Base-by-base conservation (phyloP, 352 stramenopile species). In the Phytophthora fragariae region DNA sequence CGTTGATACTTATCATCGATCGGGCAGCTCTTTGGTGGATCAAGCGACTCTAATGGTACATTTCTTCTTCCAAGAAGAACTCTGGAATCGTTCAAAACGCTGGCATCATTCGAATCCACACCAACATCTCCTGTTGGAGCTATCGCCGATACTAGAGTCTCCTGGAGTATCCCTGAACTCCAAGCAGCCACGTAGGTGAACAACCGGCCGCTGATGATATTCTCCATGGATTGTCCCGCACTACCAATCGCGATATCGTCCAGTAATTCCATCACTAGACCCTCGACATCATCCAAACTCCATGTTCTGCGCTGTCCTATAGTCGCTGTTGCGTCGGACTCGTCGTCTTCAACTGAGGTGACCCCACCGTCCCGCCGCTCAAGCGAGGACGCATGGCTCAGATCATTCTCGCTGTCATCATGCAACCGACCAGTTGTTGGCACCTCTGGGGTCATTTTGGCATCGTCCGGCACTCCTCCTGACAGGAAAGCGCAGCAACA, bases 231-330 rank as follows among this genome's bases (percentile, higher is more conserved):
- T 19, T 66, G 9, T 9, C 24, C 27, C 9, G 77, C 50, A 7
- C 78, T 66, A 7, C 56, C 56, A 1, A 66, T 27, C 5, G 74
- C 63, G 14, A 87, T 47, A 33, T 83, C 74, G 2, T 65, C 50
- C 10, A 84, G 21, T 46, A 79, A n/a, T 39, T 71, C 50, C 37
- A 75, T 17, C 10, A 75, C 72, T 1, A 64, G 14, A 33, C 81
- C 74, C 46, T 84, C 77, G 14, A 57, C 62, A 31, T 86, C 80
- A 56, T 76, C 72, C 29, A 79, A 27, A 55, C 9, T 29, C 67
- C 50, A 72, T 24, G 19, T 27, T 12, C 8, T 57, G n/a, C 24
- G 39, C 8, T 6, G 65, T 61, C 57, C 39, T 12, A n/a, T 65
- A 17, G 14, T 29, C 10, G 19, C 12, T 50, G 17, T 11, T 41